Evolutionary conservation across 2,329 filamentous ascomycete genomes (phyloP).

Genomic region (Xylaria sp.): DNA sequence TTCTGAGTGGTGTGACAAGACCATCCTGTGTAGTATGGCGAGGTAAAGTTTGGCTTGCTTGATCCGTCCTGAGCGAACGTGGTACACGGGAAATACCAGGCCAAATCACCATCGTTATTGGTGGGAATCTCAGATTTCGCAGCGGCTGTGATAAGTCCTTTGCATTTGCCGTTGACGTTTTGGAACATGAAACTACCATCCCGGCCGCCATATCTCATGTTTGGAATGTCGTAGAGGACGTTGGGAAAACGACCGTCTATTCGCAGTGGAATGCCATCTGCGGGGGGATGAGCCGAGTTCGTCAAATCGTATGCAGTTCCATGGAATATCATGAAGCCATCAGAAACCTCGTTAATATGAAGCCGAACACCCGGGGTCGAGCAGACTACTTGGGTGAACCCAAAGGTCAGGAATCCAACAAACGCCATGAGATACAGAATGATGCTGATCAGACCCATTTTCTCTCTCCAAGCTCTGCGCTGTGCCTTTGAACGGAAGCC

Average conservation of each 20-base stretch:
- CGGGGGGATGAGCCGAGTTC: constrained; percentile 79
- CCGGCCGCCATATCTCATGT: constrained; percentile 80
- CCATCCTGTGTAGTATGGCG: constrained; percentile 83
- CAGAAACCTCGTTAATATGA: constrained; percentile 81
- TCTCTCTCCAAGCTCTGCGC: constrained; percentile 94
- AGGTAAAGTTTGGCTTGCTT: constrained; percentile 76
- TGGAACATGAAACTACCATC: constrained; percentile 98
- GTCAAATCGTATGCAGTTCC: constrained; percentile 88
- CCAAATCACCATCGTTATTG: constrained; percentile 76
- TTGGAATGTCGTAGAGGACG: constrained; percentile 83
- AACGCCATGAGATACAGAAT: constrained; percentile 87
- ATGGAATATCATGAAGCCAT: constrained; percentile 95
- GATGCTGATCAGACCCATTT: constrained; percentile 95
- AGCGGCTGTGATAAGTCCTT: constrained; percentile 81
- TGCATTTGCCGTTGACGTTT: constrained; percentile 97
- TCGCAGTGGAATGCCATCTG: constrained; percentile 75
- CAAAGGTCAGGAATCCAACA: constrained; percentile 96
- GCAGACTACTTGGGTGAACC: constrained; percentile 91
- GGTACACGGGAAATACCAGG: constrained; percentile 97
- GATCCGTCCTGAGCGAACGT: constrained; percentile 95
- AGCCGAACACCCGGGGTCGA: constrained; percentile 76
- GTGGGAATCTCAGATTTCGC: constrained; percentile 81
- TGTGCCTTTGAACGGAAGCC: constrained; percentile 87
- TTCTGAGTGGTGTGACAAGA: constrained; percentile 81
- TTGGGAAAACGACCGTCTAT: constrained; percentile 69